These are phyloP conservation scores for Mucor lusitanicus DNA, from an alignment of 371 early-diverging fungal genomes.

Conservation along the genomic window DNA sequence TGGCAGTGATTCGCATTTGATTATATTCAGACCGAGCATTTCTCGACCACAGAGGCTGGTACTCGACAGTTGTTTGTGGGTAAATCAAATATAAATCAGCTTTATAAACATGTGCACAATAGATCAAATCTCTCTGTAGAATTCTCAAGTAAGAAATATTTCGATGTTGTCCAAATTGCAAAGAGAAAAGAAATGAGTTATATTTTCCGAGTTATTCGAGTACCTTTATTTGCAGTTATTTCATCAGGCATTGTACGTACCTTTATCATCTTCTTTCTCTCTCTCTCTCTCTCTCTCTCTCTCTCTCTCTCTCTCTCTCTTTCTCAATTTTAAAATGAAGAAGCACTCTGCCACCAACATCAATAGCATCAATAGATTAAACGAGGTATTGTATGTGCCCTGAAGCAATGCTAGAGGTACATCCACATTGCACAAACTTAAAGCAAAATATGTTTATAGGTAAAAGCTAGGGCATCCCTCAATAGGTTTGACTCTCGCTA, in stretches of 20 bases:
- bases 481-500: conserved; percentile 27
- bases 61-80: neutral
- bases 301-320: neutral
- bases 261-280: conserved; percentile 2
- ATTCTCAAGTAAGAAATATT: conserved; percentile 5
- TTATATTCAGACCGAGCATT: neutral
- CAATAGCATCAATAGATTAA: conserved; percentile 12
- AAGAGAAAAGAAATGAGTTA: neutral
- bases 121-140: neutral
- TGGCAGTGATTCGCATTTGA: neutral
- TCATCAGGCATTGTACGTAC: neutral
- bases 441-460: neutral
- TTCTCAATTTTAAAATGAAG: neutral
- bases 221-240: neutral
- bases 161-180: conserved; percentile 23
- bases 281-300: neutral
- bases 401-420: neutral
- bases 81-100: neutral
- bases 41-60: neutral
- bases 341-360: neutral
- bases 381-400: conserved; percentile 23
- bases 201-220: conserved; percentile 23
- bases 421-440: neutral
- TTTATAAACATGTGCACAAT: neutral
- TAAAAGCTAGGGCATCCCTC: neutral